phyloP scores from a whole-genome alignment of 805 yeast species.

The Cyberlindnera mrakii region DNA sequence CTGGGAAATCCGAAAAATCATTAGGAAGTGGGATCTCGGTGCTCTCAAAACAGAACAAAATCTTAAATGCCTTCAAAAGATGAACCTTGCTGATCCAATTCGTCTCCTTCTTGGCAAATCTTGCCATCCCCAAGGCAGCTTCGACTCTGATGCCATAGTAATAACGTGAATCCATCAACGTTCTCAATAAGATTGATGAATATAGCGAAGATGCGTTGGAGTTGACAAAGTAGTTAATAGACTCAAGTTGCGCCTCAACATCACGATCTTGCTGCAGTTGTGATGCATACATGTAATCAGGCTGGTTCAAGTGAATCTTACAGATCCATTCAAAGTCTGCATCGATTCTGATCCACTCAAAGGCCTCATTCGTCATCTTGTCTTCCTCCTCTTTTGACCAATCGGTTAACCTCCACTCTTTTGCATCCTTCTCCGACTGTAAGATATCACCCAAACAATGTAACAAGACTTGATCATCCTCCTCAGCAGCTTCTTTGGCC shows the following conservation, averaged over 20 bases:
- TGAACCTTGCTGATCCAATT: conserved; percentile 71
- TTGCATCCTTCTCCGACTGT: conserved; percentile 50
- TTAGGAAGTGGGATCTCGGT: conserved; percentile 71
- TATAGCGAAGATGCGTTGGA: conserved; percentile 55
- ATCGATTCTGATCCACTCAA: conserved; percentile 97
- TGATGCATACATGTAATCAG: conserved; percentile 91
- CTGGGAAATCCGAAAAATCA: conserved; percentile 66
- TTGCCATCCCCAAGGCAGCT: conserved; percentile 76
- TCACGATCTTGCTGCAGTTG: conserved; percentile 93
- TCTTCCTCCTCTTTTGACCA: conserved; percentile 69
- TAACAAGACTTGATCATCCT: conserved; percentile 34
- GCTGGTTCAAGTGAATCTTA: conserved; percentile 71
- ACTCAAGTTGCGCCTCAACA: conserved; percentile 90
- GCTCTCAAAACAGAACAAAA: conserved; percentile 65
- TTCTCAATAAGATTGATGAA: conserved; percentile 72
- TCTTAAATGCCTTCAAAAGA: conserved; percentile 61
- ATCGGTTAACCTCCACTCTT: conserved; percentile 68
- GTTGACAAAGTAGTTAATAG: conserved; percentile 66
- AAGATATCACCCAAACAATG: conserved; percentile 77
- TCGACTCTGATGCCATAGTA: conserved; percentile 85
- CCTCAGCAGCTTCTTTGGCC: conserved; percentile 23
- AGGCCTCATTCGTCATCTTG: conserved; percentile 70
- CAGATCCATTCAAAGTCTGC: conserved; percentile 98
- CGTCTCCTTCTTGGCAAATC: conserved; percentile 53
- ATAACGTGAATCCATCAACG: conserved; percentile 77